phyloP scores from a whole-genome alignment of 768 basidiomycete genomes.

The Xerocomellus dryophilus region DNA sequence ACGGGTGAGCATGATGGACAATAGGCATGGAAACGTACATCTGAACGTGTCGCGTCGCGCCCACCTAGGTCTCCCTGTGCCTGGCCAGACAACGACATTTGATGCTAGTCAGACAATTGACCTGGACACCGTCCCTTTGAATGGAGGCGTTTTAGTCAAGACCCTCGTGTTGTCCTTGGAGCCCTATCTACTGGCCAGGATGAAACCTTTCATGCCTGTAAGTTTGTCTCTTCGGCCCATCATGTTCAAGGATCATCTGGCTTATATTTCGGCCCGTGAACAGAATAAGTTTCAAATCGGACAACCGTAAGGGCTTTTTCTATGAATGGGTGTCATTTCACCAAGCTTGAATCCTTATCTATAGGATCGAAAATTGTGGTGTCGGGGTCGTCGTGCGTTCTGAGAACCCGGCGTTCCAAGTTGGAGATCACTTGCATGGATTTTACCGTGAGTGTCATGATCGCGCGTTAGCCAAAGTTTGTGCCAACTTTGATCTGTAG shows the following conservation, averaged over 20 bases:
- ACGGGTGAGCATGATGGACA: not conserved
- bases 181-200: conserved; percentile 41
- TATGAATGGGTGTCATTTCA: not conserved
- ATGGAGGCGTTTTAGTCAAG: conserved; percentile 51
- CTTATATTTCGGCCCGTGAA: conserved; percentile 8
- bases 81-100: conserved; percentile 44
- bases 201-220: conserved; percentile 38
- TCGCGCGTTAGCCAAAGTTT: not conserved
- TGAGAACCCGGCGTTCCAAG: conserved; percentile 10
- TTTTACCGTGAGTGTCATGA: conserved; percentile 27
- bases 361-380: conserved; percentile 32
- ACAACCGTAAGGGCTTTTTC: not conserved
- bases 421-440: conserved; percentile 16
- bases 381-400: conserved; percentile 31
- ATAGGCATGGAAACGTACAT: not conserved
- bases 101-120: conserved; percentile 49
- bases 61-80: conserved; percentile 8
- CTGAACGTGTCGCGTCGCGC: not conserved
- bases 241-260: not conserved
- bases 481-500: conserved; percentile 28
- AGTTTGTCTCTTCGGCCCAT: conserved; percentile 27
- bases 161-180: conserved; percentile 47
- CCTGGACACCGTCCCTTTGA: conserved; percentile 41
- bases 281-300: not conserved
- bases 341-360: not conserved